Evolutionary conservation across 257 asterid species (phyloP).

Genomic region (Galeopsis tetrahit): DNA sequence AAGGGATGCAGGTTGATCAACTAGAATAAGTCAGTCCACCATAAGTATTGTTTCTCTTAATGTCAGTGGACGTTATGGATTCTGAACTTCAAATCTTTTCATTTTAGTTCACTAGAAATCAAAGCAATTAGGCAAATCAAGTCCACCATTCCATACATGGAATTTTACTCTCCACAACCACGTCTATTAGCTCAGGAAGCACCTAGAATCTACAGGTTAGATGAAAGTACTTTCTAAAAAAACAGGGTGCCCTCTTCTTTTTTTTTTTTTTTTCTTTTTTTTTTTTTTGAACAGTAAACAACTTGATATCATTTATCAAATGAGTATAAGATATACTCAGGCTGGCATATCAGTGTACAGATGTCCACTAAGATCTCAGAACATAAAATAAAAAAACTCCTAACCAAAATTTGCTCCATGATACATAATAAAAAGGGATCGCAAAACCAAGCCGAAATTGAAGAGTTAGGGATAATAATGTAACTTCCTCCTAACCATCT

Average conservation of each 20-base stretch:
- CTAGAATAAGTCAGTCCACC: conserved; percentile 14
- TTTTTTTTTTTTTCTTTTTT: too few relatives aligned
- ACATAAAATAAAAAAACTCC: too few relatives aligned
- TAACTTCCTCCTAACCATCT: too few relatives aligned
- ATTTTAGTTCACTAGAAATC: neutral
- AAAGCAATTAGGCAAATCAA: conserved; percentile 5
- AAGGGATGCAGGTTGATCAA: conserved; percentile 2
- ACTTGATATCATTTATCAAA: too few relatives aligned
- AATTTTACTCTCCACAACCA: neutral
- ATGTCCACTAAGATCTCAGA: too few relatives aligned
- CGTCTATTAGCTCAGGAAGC: conserved; percentile 18
- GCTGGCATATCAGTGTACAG: too few relatives aligned
- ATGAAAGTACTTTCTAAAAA: neutral
- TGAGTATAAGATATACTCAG: too few relatives aligned
- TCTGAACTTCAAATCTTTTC: neutral
- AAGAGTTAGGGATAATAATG: too few relatives aligned
- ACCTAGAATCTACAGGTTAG: neutral
- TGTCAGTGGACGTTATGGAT: neutral
- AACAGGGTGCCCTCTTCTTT: neutral
- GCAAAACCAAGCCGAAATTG: too few relatives aligned
- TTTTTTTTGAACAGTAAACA: too few relatives aligned
- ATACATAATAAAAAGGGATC: too few relatives aligned
- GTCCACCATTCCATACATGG: neutral
- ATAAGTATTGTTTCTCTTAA: conserved; percentile 2
- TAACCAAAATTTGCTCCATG: too few relatives aligned